Base-by-base conservation (phyloP, 1,139 yeast genomes). In the Geotrichum reessii region DNA sequence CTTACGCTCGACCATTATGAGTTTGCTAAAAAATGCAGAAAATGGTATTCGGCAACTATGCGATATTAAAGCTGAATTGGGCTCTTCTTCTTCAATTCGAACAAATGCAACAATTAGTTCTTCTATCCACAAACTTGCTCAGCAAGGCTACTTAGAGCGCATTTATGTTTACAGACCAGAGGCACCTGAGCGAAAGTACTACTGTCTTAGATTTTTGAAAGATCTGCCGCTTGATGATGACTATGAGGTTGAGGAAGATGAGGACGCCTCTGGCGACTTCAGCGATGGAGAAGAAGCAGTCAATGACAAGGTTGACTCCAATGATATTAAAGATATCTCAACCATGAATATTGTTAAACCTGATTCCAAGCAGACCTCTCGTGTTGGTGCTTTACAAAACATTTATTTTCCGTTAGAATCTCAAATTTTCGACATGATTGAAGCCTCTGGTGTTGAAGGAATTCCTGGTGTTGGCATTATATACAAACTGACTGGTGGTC, bases 1-100 rank as follows among this genome's bases (percentile, higher is more conserved):
- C 33, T 66, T 77, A 49, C 67, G 76, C n/a, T 67, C 67, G 12
- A 68, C 72, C 12, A 79, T 88, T 1, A 80, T 86, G 52, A 78
- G 76, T 7, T 77, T 83, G 11, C 77, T 86, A 14, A 83, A 84
- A 63, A 71, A 72, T 1, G 92, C 95, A 0, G 87, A 88, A 44
- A 83, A 86, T 66, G 81, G 84, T 1, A 76, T 88, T 22, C 78
- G 96, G 48, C 89, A 87, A 67, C 69, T 60, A 9, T 21, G 33
- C 25, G 58, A 57, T 42, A 46, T 54, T 9, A 55, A 58, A n/a
- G 52, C 47, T 42, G 55, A 56, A n/a, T 42, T 88, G 50, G 82
- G 81, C 2, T 77, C 84, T 67, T 82, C 80, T 59, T 74, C 75
- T 53, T 75, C 75, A 4, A 70, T 67, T 31, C 75, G 81, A 6